These are phyloP conservation scores for Auricularia cornea DNA, from an alignment of 768 basidiomycete genomes.

Conservation along the genomic window DNA sequence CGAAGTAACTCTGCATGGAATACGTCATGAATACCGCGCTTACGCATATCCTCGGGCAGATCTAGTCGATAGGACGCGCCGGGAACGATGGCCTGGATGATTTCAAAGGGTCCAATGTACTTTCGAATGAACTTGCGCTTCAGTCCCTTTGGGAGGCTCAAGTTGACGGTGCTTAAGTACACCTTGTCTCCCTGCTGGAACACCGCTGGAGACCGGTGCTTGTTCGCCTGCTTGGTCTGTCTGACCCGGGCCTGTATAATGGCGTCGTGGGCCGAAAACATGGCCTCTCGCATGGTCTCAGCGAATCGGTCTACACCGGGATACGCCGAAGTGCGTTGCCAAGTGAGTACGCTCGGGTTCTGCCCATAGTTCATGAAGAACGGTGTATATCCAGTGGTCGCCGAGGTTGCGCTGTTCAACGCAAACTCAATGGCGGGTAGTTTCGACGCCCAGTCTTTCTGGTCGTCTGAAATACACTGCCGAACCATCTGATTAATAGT, in stretches of 20 bases:
- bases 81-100: slow-evolving; percentile 13
- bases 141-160: slow-evolving; percentile 25
- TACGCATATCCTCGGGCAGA: slow-evolving; percentile 16
- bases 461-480: slow-evolving; percentile 6
- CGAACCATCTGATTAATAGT: slow-evolving; percentile 1
- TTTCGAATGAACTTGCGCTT: slow-evolving; percentile 30
- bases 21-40: slow-evolving; percentile 14
- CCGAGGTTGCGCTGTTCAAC: slow-evolving; percentile 26
- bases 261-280: slow-evolving; percentile 7
- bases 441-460: slow-evolving; percentile 22
- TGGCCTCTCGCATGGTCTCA: slow-evolving; percentile 5
- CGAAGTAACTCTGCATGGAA: slow-evolving; percentile 30
- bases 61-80: slow-evolving; percentile 17
- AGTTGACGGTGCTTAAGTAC: slow-evolving; percentile 30
- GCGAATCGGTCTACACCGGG: slow-evolving; percentile 4
- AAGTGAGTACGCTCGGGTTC: slow-evolving; percentile 24
- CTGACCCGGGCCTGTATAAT: slow-evolving; percentile 2
- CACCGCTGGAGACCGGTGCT: slow-evolving; percentile 3
- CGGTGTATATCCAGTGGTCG: slow-evolving; percentile 28
- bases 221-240: slow-evolving; percentile 1
- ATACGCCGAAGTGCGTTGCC: slow-evolving; percentile 9
- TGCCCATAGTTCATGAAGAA: slow-evolving; percentile 29
- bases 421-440: slow-evolving; percentile 31
- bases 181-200: slow-evolving; percentile 24
- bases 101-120: slow-evolving; percentile 31